These are phyloP conservation scores for Vigna angularis DNA, from an alignment of 306 rosid species.

Conservation along the genomic window DNA sequence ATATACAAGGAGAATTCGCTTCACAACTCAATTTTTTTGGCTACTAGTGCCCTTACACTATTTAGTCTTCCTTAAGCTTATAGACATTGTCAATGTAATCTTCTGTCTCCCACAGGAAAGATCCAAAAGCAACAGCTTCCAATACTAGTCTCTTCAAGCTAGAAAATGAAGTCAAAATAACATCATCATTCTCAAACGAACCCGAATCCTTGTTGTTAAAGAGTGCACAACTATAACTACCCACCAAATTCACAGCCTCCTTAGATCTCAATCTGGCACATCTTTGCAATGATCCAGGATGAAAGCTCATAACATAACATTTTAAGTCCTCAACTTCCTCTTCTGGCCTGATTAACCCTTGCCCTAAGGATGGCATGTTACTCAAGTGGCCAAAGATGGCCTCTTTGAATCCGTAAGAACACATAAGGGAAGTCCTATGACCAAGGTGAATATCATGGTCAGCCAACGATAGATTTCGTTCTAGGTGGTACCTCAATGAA, in stretches of 20 bases:
- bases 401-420: conserved; percentile 55
- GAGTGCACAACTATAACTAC: conserved; percentile 76
- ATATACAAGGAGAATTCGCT: conserved; percentile 54
- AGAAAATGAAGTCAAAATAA: conserved; percentile 84
- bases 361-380: conserved; percentile 49
- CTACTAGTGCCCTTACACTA: conserved; percentile 28
- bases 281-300: conserved; percentile 73
- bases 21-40: conserved; percentile 14
- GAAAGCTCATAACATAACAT: conserved; percentile 71
- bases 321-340: conserved; percentile 61
- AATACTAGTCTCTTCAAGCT: conserved; percentile 88
- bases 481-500: conserved; percentile 71
- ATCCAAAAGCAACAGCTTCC: conserved; percentile 98
- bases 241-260: conserved; percentile 77
- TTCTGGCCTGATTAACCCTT: conserved; percentile 48
- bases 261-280: conserved; percentile 82
- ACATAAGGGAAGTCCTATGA: conserved; percentile 51
- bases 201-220: conserved; percentile 60
- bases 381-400: conserved; percentile 53
- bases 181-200: conserved; percentile 59
- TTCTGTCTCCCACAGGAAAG: conserved; percentile 94
- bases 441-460: conserved; percentile 57
- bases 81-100: conserved; percentile 76
- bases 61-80: conserved; percentile 73
- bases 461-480: conserved; percentile 57